A percentile compares a stretch with the other conserved stretches of the same genome.
Evolutionary conservation across 805 yeast species (phyloP).

Genomic region (Schwanniomyces occidentalis): DNA sequence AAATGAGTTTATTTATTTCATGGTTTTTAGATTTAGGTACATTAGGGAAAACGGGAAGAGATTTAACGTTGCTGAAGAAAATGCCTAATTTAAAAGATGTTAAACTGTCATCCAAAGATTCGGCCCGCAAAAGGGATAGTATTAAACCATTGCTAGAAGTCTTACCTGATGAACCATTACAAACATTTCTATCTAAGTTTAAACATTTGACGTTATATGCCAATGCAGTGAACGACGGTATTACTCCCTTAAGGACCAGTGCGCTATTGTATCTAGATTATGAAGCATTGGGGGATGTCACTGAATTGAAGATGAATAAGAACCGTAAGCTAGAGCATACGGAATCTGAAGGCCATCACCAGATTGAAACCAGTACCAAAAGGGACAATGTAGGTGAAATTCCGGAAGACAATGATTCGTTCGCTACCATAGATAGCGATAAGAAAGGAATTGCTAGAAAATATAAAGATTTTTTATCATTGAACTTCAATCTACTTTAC

Average conservation of each 20-base stretch:
- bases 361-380: slow-evolving; percentile 11
- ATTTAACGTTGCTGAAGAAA: slow-evolving; percentile 38
- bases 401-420: slow-evolving; percentile 22
- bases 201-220: slow-evolving; percentile 41
- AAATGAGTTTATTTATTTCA: slow-evolving; percentile 37
- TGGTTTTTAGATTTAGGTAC: slow-evolving; percentile 47
- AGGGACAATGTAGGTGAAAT: slow-evolving; percentile 28
- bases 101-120: slow-evolving; percentile 8
- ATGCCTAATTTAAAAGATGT: slow-evolving; percentile 25
- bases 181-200: slow-evolving; percentile 27
- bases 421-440: slow-evolving; percentile 4
- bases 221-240: slow-evolving; percentile 47
- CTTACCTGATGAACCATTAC: slow-evolving; percentile 43
- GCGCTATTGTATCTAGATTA: slow-evolving; percentile 44
- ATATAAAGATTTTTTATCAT: slow-evolving; percentile 17
- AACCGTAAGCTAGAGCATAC: slow-evolving; percentile 1
- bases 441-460: slow-evolving; percentile 6
- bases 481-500: slow-evolving; percentile 19
- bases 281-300: slow-evolving; percentile 42
- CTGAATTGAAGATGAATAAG: slow-evolving; percentile 21
- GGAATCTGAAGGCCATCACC: slow-evolving; percentile 5
- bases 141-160: slow-evolving; percentile 38
- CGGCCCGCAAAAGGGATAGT: slow-evolving; percentile 11
- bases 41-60: slow-evolving; percentile 47
- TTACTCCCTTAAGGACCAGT: slow-evolving; percentile 45